Evolutionary conservation across 805 yeast species (phyloP), one percentile per base, ranked within the genome.

Genomic region (Candida corydali): DNA sequence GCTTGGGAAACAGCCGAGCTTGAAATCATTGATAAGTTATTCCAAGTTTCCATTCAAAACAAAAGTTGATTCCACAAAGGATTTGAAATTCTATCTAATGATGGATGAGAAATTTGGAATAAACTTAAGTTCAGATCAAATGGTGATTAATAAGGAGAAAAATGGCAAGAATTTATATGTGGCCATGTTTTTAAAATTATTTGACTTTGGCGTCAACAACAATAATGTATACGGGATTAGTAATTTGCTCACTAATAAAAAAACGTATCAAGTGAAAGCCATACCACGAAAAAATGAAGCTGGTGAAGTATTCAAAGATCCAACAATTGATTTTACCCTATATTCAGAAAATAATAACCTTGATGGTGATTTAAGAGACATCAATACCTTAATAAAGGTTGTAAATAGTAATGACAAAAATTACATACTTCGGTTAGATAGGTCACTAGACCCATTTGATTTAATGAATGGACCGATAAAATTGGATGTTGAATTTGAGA

Each of bases 191-290:
- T 82, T 82, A 54, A 82, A 82, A 46, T 53, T 78, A 1, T 16
- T 28, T n/a, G 17, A 28, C 9, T 59, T 50, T 54, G 88, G 88
- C 0, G 10, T 28, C 17, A 28, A 28, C 15, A 10, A 27, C 5
- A 86, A 86, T 0, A 55, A 64, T 7, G 76, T 73, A 59, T 83
- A 76, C 54, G 89, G 89, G 17, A 83, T 81, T 60, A 88, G 89
- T 35, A 89, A 82, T 51, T 82, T 82, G 52, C 88, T 82, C 49
- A 80, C 89, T 0, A 26, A 36, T 3, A 33, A 42, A 11, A 36
- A 39, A 11, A 41, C 28, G 20, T 49, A 49, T 26, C 53, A 49
- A 36, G 47, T 49, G 8, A 38, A 41, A 23, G 37, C 46, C 4
- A 14, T 28, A 17, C 30, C 20, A 8, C 17, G 11, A 17, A 14